Conservation (phyloP, 371 early-diverging fungal species). For the Nematocida sp. region DNA sequence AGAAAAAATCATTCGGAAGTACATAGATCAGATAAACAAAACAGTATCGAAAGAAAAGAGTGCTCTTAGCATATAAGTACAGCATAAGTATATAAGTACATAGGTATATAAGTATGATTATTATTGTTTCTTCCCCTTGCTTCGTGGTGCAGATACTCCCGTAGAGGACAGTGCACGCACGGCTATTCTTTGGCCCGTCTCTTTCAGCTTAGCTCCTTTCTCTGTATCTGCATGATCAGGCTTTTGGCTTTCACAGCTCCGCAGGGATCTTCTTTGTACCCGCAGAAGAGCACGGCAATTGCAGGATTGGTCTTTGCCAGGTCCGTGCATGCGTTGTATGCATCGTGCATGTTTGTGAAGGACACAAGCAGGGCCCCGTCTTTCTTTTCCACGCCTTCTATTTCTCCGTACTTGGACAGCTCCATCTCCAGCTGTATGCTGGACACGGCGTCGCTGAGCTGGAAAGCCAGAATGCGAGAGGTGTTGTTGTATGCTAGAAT, state of each 20-base stretch:
- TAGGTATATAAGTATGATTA: no score
- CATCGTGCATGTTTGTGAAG: conserved; percentile 13
- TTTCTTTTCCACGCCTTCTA: conserved; percentile 21
- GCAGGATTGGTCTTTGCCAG: not conserved
- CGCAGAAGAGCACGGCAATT: not conserved
- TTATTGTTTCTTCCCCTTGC: no score
- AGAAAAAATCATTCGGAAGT: conserved; percentile 40
- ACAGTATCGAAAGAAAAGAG: no score
- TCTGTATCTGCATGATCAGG: conserved; percentile 30
- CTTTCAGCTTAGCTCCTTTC: conserved; percentile 10
- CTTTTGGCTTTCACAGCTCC: not conserved
- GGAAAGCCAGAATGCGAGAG: not conserved
- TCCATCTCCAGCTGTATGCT: not conserved
- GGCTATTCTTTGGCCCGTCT: not conserved
- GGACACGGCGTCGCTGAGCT: not conserved
- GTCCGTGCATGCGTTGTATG: conserved; percentile 4
- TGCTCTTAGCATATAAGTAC: no score
- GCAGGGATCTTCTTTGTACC: conserved; percentile 40
- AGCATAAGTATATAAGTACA: no score
- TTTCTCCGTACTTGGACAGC: conserved; percentile 25
- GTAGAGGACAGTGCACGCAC: no score
- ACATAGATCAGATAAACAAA: conserved; percentile 25
- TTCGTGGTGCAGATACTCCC: no score
- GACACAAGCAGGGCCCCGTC: not conserved
- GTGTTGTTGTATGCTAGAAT: conserved; percentile 21